Conservation (phyloP, 192 early-diverging fungal genomes). For the Coemansia sp. region DNA sequence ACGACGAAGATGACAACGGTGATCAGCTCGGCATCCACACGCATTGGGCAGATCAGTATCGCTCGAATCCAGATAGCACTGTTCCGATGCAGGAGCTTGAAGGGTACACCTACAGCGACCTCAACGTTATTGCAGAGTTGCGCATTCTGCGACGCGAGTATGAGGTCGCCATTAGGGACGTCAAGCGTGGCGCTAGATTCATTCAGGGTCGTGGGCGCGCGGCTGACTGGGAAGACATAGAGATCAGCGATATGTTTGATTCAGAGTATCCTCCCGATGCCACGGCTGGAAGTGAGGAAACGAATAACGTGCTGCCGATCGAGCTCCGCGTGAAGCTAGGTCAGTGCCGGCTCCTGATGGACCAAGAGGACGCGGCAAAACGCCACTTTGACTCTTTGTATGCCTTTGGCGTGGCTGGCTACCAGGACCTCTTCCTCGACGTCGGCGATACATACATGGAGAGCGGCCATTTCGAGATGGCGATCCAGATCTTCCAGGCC, state of each 20-base stretch:
- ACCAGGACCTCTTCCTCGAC: constrained; percentile 45
- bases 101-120: constrained; percentile 74
- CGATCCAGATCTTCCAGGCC: constrained; percentile 29
- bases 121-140: constrained; percentile 86
- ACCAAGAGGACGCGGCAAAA: constrained; percentile 67
- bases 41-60: constrained; percentile 35
- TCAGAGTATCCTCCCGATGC: constrained; percentile 60
- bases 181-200: constrained; percentile 71
- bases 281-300: constrained; percentile 12
- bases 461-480: constrained; percentile 18
- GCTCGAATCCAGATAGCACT: constrained; percentile 23
- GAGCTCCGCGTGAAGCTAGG: constrained; percentile 89
- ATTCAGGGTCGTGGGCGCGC: constrained; percentile 71
- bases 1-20: constrained; percentile 1
- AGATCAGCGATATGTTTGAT: constrained; percentile 60
- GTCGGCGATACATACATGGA: constrained; percentile 33
- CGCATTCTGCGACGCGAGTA: constrained; percentile 81
- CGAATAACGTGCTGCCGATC: constrained; percentile 63
- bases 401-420: constrained; percentile 13
- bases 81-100: constrained; percentile 52
- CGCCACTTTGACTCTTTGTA: constrained; percentile 49
- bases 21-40: constrained; percentile 23
- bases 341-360: constrained; percentile 72
- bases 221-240: constrained; percentile 58
- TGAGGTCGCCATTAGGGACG: constrained; percentile 66